Base-by-base conservation (phyloP, 2,329 filamentous ascomycete species). In the Amphichorda felina region DNA sequence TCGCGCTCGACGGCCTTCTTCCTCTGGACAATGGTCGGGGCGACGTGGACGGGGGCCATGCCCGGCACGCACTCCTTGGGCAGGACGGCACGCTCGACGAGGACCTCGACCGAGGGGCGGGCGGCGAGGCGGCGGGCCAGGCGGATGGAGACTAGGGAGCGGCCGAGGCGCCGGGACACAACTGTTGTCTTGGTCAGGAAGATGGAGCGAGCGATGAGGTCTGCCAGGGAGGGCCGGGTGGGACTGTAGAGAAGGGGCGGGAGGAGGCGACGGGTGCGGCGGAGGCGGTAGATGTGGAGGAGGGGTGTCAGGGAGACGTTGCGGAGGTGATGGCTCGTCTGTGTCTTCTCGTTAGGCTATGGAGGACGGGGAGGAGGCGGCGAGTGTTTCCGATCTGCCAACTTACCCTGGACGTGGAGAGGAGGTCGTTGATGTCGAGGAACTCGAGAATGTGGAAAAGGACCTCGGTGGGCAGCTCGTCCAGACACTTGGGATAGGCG, bases 111-210 rank as follows among this genome's bases (percentile, higher is more conserved):
- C 3, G 72, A 69, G 0, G 78, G 79, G 1, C 80, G 66, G 8
- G 65, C 57, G 14, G 72, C 67, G 3, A 84, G 63, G 9, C 70
- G 69, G 33, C 72, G 70, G 18, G 76, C 71, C 4, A 85, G 64
- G 21, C 72, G 72, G 47, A 83, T 83, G 35, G 71, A 70, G 5
- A 76, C 71, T 3, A 85, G 64, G 11, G 68, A 78, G 38, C 76
- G 70, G 31, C 71, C 72, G 3, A 85, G 66, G 16, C 66, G 63
- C 15, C 77, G 70, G 4, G 79, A 80, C 17, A 79, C 68, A 31
- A 79, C 65, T 24, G 78, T 72, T 11, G 75, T 83, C 37, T 69
- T 64, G 28, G 77, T 80, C 29, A 82, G 56, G 55, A 82, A 79
- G 49, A 85, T 82, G 51, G 64, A 69, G 28, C 76, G 69, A 16